A percentile compares a stretch with the other conserved stretches of the same genome.
These are phyloP conservation scores for Mitragyna speciosa DNA, from an alignment of 257 asterid genomes.

Conservation along the genomic window DNA sequence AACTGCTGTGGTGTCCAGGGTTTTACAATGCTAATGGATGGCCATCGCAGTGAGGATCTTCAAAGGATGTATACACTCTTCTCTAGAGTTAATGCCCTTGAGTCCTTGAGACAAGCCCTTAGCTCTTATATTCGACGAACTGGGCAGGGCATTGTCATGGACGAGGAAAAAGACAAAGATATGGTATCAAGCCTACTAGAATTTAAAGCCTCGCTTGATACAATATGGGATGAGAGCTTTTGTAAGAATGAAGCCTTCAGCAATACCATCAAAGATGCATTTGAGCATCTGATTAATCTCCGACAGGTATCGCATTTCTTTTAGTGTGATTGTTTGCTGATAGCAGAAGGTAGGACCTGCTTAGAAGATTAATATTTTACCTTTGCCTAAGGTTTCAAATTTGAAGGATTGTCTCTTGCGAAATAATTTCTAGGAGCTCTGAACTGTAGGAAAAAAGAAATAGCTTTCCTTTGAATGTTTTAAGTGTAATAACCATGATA, in stretches of 20 bases:
- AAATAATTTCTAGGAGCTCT: neutral
- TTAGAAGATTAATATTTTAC: neutral
- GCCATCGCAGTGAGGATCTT: slow-evolving; percentile 85
- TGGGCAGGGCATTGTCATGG: slow-evolving; percentile 87
- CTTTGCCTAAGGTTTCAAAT: neutral
- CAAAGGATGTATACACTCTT: slow-evolving; percentile 79
- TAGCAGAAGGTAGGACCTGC: neutral
- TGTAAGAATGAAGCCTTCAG: slow-evolving; percentile 81
- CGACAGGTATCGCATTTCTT: slow-evolving; percentile 69
- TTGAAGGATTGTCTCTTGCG: neutral
- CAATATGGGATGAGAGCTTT: slow-evolving; percentile 90
- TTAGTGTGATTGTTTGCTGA: neutral
- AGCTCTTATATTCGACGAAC: slow-evolving; percentile 80
- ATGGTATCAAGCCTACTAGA: slow-evolving; percentile 90
- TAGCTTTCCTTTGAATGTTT: neutral
- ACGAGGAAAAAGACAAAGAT: slow-evolving; percentile 97
- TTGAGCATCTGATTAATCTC: slow-evolving; percentile 90
- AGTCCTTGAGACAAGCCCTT: slow-evolving; percentile 76
- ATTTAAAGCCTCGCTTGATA: slow-evolving; percentile 82
- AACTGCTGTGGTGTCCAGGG: slow-evolving; percentile 56
- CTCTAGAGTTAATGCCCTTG: slow-evolving; percentile 76
- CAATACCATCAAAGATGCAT: slow-evolving; percentile 91
- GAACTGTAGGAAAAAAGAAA: neutral
- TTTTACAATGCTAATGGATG: slow-evolving; percentile 78
- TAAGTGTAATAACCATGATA: neutral